Conservation (phyloP, 73 alveolate species). For the Tetrahymena borealis region DNA sequence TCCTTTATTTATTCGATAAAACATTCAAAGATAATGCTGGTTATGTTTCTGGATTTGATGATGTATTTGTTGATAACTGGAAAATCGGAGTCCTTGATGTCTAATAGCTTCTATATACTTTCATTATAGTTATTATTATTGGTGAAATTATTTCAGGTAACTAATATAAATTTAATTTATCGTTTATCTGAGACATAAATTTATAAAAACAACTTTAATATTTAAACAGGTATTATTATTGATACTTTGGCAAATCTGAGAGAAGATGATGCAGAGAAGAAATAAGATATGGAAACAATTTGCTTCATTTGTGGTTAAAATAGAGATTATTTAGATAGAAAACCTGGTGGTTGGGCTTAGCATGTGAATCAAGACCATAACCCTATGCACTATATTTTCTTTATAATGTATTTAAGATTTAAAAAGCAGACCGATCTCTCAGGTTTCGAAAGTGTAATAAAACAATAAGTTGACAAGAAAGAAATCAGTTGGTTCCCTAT, state of each 20-base stretch:
- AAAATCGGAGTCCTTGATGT: neutral
- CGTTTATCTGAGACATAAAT: too few relatives aligned
- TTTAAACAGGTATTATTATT: neutral
- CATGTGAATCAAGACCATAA: neutral
- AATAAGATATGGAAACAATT: neutral
- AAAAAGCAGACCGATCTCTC: neutral
- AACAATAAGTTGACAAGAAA: neutral
- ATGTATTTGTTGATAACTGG: neutral
- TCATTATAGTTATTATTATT: neutral
- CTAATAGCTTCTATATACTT: neutral
- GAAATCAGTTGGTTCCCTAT: neutral
- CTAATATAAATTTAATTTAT: neutral
- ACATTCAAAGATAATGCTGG: neutral
- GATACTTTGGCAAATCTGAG: neutral
- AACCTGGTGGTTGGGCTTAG: neutral
- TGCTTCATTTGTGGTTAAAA: neutral
- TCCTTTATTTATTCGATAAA: neutral
- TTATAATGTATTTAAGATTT: neutral
- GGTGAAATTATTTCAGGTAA: neutral
- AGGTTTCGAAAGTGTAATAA: neutral
- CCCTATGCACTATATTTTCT: neutral
- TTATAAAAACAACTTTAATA: neutral
- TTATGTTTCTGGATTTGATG: neutral
- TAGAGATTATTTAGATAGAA: neutral
- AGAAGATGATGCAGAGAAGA: neutral